Conservation (phyloP, 228 moss, liverwort and hornwort genomes). For the Sphagnum fallax region DNA sequence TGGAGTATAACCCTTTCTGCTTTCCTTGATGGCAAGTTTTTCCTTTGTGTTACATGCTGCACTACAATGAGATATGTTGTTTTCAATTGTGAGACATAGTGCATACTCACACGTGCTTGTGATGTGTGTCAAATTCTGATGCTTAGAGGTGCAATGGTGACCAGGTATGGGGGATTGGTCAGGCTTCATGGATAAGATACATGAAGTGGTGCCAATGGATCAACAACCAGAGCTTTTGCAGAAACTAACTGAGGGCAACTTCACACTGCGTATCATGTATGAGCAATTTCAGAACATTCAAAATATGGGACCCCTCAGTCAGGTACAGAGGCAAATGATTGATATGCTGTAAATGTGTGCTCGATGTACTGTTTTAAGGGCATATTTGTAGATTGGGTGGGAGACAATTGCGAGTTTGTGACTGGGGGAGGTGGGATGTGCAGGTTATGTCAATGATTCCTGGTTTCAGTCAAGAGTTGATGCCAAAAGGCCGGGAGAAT, state of each 20-base stretch:
- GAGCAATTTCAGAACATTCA: slow-evolving; percentile 72
- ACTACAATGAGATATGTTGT: too few relatives aligned
- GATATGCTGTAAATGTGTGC: too few relatives aligned
- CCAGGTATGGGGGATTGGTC: slow-evolving; percentile 87
- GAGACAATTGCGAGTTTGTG: neutral
- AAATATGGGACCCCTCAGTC: slow-evolving; percentile 77
- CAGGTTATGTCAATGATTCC: slow-evolving; percentile 92
- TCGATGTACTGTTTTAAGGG: too few relatives aligned
- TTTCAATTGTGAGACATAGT: too few relatives aligned
- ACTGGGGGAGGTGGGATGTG: slow-evolving; percentile 9
- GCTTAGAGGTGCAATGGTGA: neutral
- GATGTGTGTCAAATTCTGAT: too few relatives aligned
- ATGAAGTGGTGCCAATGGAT: slow-evolving; percentile 86
- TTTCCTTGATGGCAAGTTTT: too few relatives aligned
- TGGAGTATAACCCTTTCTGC: neutral
- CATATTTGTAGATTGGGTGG: too few relatives aligned
- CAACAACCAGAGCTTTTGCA: slow-evolving; percentile 79
- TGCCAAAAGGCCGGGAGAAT: slow-evolving; percentile 87
- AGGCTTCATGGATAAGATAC: slow-evolving; percentile 88
- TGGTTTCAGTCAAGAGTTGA: slow-evolving; percentile 75
- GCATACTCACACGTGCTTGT: too few relatives aligned
- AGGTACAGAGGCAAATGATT: slow-evolving; percentile 21
- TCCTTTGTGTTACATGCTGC: too few relatives aligned
- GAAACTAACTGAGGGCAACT: slow-evolving; percentile 70
- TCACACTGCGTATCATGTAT: slow-evolving; percentile 80